phyloP scores from a whole-genome alignment of 768 basidiomycete species.

The Pilatotrama ljubarskyi region DNA sequence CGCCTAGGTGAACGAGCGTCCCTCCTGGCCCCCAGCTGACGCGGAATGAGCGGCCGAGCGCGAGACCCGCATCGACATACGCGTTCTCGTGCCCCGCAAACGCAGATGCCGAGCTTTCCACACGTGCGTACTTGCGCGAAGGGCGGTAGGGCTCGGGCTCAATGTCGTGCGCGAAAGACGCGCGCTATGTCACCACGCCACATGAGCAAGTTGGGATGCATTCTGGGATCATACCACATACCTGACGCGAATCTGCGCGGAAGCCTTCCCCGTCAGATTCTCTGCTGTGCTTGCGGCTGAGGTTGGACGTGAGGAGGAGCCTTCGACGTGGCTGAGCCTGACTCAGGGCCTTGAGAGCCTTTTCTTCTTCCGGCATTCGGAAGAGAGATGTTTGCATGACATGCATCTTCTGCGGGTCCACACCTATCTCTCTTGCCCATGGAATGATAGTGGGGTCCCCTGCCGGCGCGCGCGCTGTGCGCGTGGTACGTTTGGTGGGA shows the following conservation, averaged over 20 bases:
- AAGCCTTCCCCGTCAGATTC: constrained; percentile 75
- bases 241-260: constrained; percentile 59
- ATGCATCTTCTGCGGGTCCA: constrained; percentile 88
- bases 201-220: neutral
- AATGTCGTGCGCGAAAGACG: constrained; percentile 76
- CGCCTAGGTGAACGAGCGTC: constrained; percentile 72
- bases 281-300: constrained; percentile 72
- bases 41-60: constrained; percentile 84
- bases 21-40: constrained; percentile 90
- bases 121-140: constrained; percentile 78
- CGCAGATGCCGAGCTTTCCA: constrained; percentile 66
- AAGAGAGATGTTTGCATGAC: constrained; percentile 94
- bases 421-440: constrained; percentile 70
- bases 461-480: constrained; percentile 16
- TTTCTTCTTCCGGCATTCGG: constrained; percentile 72
- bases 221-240: constrained; percentile 33
- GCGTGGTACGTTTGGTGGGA: neutral
- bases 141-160: constrained; percentile 69
- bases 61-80: constrained; percentile 79
- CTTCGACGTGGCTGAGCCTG: constrained; percentile 34
- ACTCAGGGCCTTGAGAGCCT: constrained; percentile 56
- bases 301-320: constrained; percentile 38
- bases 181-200: constrained; percentile 47
- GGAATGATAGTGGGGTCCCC: constrained; percentile 57
- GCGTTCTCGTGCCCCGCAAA: constrained; percentile 64